phyloP scores from a whole-genome alignment of 164 flowering plant species.

The Liriodendron chinense region DNA sequence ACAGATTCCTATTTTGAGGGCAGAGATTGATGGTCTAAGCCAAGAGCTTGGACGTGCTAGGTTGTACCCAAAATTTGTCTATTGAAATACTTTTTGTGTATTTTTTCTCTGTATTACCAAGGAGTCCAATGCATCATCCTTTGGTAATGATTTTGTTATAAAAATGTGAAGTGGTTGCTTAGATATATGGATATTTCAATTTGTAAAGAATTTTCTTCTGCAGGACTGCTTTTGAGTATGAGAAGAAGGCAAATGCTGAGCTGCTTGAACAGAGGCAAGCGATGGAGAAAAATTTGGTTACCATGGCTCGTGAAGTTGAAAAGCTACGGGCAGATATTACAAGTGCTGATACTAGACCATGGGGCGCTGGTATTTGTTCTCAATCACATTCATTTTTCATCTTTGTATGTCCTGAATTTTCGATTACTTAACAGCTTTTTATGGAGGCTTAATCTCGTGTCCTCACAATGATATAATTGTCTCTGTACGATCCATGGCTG shows the following conservation, averaged over 20 bases:
- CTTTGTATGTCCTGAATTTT: not conserved
- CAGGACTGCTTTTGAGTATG: slow-evolving; percentile 62
- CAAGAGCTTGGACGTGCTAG: slow-evolving; percentile 60
- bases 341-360: not conserved
- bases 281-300: slow-evolving; percentile 63
- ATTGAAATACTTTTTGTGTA: not conserved
- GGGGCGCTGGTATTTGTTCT: slow-evolving; percentile 2
- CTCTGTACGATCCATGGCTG: not conserved
- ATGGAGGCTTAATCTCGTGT: not conserved
- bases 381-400: not conserved
- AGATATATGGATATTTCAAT: not conserved
- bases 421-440: not conserved
- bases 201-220: slow-evolving; percentile 2
- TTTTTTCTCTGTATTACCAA: not conserved
- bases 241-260: slow-evolving; percentile 65
- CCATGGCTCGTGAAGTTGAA: slow-evolving; percentile 73
- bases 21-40: slow-evolving; percentile 46
- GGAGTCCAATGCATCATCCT: not conserved
- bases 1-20: slow-evolving; percentile 42
- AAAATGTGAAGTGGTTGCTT: not conserved
- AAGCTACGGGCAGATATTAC: slow-evolving; percentile 48
- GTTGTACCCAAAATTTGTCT: slow-evolving; percentile 26
- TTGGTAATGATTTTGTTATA: not conserved
- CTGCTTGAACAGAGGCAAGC: slow-evolving; percentile 48
- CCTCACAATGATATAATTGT: not conserved